A percentile compares a stretch with the other conserved stretches of the same genome.
Conservation (phyloP, 768 basidiomycete species). For the Saitozyma podzolica region DNA sequence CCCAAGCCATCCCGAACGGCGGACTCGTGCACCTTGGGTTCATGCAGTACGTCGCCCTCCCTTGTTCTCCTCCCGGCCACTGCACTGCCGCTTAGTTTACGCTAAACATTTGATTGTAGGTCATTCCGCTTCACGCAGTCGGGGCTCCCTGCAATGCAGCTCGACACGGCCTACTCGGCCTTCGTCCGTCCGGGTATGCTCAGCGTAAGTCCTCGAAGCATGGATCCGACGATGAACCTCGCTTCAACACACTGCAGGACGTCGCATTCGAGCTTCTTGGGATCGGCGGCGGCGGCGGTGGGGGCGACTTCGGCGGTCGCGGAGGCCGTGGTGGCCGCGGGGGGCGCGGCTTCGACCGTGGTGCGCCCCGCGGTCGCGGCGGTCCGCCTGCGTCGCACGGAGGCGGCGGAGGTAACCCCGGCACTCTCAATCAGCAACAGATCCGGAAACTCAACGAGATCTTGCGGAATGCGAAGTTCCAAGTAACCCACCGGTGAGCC, state of each 20-base stretch:
- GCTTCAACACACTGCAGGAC: slow-evolving; percentile 17
- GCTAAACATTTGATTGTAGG: no score
- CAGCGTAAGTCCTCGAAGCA: slow-evolving; percentile 18
- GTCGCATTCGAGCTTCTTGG: slow-evolving; percentile 41
- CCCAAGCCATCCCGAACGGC: slow-evolving; percentile 41
- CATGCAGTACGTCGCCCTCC: slow-evolving; percentile 36
- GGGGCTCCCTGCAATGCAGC: slow-evolving; percentile 39
- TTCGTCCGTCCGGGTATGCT: slow-evolving; percentile 48
- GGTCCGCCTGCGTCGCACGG: slow-evolving; percentile 11
- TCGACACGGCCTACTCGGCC: slow-evolving; percentile 53
- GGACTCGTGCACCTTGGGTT: slow-evolving; percentile 50
- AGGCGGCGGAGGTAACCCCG: slow-evolving; percentile 28
- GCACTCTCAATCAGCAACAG: slow-evolving; percentile 22
- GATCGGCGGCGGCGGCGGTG: slow-evolving; percentile 27
- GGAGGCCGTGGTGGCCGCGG: slow-evolving; percentile 32
- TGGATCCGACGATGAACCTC: neutral
- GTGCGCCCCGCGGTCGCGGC: slow-evolving; percentile 35
- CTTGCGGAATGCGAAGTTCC: slow-evolving; percentile 47
- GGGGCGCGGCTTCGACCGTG: slow-evolving; percentile 24
- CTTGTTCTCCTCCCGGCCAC: neutral
- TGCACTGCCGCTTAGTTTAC: slow-evolving; percentile 3
- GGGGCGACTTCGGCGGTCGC: slow-evolving; percentile 24
- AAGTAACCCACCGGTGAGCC: slow-evolving; percentile 46
- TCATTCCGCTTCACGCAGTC: slow-evolving; percentile 44
- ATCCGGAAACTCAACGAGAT: slow-evolving; percentile 41